Evolutionary conservation across 176 grass and related monocot species (phyloP), one percentile per base, ranked within the genome.

Genomic region (Elymus sibiricus): DNA sequence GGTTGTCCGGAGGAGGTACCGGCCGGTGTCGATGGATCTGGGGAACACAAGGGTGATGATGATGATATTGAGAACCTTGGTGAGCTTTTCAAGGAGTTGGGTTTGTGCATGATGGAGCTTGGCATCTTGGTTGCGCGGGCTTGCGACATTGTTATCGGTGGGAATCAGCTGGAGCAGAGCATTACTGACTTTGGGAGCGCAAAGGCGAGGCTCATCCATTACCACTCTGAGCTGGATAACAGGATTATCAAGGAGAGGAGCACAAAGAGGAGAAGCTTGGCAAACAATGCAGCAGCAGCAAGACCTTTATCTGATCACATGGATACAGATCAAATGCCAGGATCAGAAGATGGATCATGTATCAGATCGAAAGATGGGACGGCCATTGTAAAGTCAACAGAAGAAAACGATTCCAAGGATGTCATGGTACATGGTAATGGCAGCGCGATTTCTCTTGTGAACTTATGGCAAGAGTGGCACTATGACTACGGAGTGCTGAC

Each of bases 391-490:
- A 15, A 71, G 19, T 2, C 24, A 39, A 19, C 3, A 27, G 27
- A 64, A 77, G 40, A 90, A 59, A 90, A 66, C 1, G 4, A 12
- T 51, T 14, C 51, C 15, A 63, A 73, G 37, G 60, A 62, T 76
- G 12, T 47, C 17, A 6, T 15, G 2, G 9, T 68, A 53, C 67
- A 78, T 55, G 77, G 80, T 47, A 25, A 31, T 16, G 5, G 62
- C 2, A 67, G 47, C 27, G 5, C 0, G 6, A 35, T 81, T 67
- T 78, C 83, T 82, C 68, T 86, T 26, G 80, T 34, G 0, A 83
- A 92, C 85, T 82, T 98, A 53, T 98, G 96, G 96, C 96, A 98
- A 78, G 93, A 98, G 53, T 98, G 96, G 96, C 96, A 98, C 79
- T 94, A 92, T 14, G 96, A 98, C 42, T 98, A 94, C 77, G 96